Evolutionary conservation across 768 basidiomycete species (phyloP).

Genomic region (Mycena epipterygia): DNA sequence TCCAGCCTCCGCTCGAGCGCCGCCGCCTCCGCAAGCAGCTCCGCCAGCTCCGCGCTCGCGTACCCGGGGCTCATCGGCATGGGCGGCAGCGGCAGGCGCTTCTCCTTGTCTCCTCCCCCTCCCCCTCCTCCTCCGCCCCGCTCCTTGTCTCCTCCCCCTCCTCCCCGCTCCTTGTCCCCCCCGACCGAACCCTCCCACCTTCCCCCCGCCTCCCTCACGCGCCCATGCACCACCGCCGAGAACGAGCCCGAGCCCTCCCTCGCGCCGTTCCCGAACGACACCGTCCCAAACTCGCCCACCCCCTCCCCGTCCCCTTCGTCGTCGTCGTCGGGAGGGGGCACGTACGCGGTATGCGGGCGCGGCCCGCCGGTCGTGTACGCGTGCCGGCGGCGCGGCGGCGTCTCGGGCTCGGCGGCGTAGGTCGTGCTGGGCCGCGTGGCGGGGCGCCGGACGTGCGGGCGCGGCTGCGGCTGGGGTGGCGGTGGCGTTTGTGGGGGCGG

Average conservation of each 20-base stretch:
- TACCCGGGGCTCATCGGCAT: slow-evolving; percentile 60
- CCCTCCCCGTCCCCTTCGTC: slow-evolving; percentile 22
- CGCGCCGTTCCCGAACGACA: slow-evolving; percentile 33
- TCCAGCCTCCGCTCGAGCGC: slow-evolving; percentile 67
- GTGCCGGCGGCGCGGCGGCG: slow-evolving; percentile 25
- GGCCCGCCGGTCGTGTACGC: slow-evolving; percentile 27
- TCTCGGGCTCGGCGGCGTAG: neutral
- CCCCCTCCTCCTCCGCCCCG: neutral
- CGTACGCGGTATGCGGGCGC: slow-evolving; percentile 30
- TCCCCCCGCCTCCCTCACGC: slow-evolving; percentile 56
- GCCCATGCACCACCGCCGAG: slow-evolving; percentile 71
- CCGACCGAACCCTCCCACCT: neutral
- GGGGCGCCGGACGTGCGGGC: neutral
- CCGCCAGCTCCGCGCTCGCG: slow-evolving; percentile 61
- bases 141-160: neutral
- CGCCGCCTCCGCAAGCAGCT: slow-evolving; percentile 70
- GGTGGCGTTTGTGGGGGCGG: neutral
- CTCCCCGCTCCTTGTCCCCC: no score
- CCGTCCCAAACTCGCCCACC: slow-evolving; percentile 43
- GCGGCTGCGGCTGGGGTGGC: neutral
- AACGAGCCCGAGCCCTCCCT: slow-evolving; percentile 54
- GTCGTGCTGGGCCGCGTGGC: neutral
- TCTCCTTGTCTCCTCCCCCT: slow-evolving; percentile 24
- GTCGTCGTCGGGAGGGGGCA: slow-evolving; percentile 20
- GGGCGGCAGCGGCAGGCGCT: slow-evolving; percentile 50